Base-by-base conservation (phyloP, 257 asterid species). In the Cordia subcordata region DNA sequence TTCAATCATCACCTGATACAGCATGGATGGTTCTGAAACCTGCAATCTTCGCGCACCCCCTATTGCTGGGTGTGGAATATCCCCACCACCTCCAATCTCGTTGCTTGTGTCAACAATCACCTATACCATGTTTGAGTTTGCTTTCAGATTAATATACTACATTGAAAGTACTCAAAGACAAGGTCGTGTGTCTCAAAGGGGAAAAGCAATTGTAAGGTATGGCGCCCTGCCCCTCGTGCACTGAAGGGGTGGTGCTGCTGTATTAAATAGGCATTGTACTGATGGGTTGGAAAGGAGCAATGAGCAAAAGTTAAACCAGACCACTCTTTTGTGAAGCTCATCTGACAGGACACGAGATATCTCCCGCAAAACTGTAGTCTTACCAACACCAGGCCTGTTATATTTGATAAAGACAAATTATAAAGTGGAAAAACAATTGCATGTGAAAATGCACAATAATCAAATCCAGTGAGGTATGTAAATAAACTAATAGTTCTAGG, bases 1-100 rank as follows among this genome's bases (percentile, higher is more conserved):
- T 77, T 88, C 96, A 67, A 81, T 78, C 96, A 88, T 88, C 55
- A 85, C 82, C 40, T 77, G 70, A 61, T 85, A 83, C 79, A 82
- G 87, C 96, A 81, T 65, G 46, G 81, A 77, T 11, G 90, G 91
- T 59, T 85, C 67, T 16, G 78, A 63, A 68, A 88, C 96, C 71
- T 85, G 96, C 77, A 88, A 72, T 68, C 94, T 81, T 65, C 96
- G 76, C 57, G 96, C 85, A 60, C 74, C 62, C 37, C 96, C 96
- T 57, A 88, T 79, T 59, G 84, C 89, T 59, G 90, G 86, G 57
- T 88, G 96, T 53, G 90, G 86, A 72, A 88, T 63, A 81, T 88
- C 96, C 46, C 96, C 94, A 59, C 72, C 84, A 33, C 94, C 94
- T 60, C 96, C 94, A 54, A 88, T 88, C 74, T 85, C 96, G 63